These are phyloP conservation scores for Liquidambar formosana DNA, from an alignment of 164 flowering plant species.

Conservation along the genomic window DNA sequence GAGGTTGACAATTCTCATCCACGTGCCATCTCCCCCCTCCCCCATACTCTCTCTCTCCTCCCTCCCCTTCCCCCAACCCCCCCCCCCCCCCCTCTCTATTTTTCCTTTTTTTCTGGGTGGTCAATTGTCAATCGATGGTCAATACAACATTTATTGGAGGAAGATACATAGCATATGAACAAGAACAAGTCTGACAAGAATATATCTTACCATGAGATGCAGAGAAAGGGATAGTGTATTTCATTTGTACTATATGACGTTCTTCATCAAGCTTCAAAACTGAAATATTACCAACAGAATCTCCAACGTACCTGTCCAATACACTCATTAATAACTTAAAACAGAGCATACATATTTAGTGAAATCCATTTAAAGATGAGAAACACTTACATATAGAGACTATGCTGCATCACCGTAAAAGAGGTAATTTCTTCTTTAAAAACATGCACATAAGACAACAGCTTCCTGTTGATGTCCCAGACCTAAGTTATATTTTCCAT, in stretches of 20 bases:
- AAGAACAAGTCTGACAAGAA: not conserved
- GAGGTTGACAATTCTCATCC: not conserved
- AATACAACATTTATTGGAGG: not conserved
- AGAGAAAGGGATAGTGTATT: constrained; percentile 65
- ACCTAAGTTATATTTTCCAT: constrained; percentile 42
- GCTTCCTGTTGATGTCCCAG: constrained; percentile 73
- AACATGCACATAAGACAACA: constrained; percentile 51
- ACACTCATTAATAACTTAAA: not conserved
- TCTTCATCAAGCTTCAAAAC: constrained; percentile 66
- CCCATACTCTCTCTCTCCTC: too few relatives aligned
- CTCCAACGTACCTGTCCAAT: constrained; percentile 67
- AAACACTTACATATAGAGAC: constrained; percentile 60
- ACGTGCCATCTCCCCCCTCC: too few relatives aligned
- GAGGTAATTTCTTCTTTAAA: constrained; percentile 63
- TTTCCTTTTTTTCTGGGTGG: not conserved
- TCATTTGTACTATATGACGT: constrained; percentile 53
- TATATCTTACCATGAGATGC: constrained; percentile 66
- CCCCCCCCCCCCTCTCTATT: too few relatives aligned
- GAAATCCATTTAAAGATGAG: not conserved
- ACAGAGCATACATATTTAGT: not conserved
- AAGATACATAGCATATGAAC: not conserved
- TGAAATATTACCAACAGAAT: constrained; percentile 64
- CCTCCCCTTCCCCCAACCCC: too few relatives aligned
- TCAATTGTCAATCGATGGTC: not conserved
- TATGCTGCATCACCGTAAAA: constrained; percentile 50